Evolutionary conservation across 495 filamentous ascomycete species (phyloP).

Genomic region (Antarctomyces pellizariae): DNA sequence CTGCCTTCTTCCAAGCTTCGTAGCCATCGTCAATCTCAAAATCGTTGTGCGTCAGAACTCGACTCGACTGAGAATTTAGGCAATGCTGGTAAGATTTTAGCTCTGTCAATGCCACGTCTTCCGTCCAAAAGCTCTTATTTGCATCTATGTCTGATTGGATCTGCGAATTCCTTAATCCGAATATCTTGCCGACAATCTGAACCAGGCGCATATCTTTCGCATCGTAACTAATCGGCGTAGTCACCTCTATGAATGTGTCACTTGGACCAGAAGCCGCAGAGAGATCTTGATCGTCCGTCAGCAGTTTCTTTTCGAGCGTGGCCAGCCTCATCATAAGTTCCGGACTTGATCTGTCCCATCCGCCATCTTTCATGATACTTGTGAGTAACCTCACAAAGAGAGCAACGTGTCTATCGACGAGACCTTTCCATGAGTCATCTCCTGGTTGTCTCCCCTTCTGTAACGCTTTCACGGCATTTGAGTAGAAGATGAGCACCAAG

Average conservation of each 20-base stretch:
- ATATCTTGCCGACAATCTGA: slow-evolving; percentile 62
- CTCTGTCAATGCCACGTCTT: slow-evolving; percentile 72
- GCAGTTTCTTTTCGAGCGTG: slow-evolving; percentile 75
- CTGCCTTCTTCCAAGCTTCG: slow-evolving; percentile 69
- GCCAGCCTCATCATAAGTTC: slow-evolving; percentile 59
- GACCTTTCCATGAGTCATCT: slow-evolving; percentile 80
- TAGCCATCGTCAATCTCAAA: slow-evolving; percentile 85
- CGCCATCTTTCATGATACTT: slow-evolving; percentile 54
- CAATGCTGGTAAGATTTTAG: slow-evolving; percentile 81
- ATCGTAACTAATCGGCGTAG: slow-evolving; percentile 64
- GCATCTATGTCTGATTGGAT: slow-evolving; percentile 72
- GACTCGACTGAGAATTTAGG: slow-evolving; percentile 49
- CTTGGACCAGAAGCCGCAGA: slow-evolving; percentile 24
- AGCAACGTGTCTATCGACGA: slow-evolving; percentile 86
- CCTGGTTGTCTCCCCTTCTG: slow-evolving; percentile 53
- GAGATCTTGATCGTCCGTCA: slow-evolving; percentile 87
- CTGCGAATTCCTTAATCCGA: slow-evolving; percentile 47
- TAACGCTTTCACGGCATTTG: slow-evolving; percentile 73
- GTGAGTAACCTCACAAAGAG: slow-evolving; percentile 79
- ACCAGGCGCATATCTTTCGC: slow-evolving; percentile 95
- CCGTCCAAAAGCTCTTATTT: slow-evolving; percentile 64
- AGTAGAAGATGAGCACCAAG: slow-evolving; percentile 70
- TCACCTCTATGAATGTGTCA: slow-evolving; percentile 46
- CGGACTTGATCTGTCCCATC: slow-evolving; percentile 45
- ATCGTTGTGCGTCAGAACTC: slow-evolving; percentile 58